phyloP scores from a whole-genome alignment of 345 rosid species.

The Arabis alpina region DNA sequence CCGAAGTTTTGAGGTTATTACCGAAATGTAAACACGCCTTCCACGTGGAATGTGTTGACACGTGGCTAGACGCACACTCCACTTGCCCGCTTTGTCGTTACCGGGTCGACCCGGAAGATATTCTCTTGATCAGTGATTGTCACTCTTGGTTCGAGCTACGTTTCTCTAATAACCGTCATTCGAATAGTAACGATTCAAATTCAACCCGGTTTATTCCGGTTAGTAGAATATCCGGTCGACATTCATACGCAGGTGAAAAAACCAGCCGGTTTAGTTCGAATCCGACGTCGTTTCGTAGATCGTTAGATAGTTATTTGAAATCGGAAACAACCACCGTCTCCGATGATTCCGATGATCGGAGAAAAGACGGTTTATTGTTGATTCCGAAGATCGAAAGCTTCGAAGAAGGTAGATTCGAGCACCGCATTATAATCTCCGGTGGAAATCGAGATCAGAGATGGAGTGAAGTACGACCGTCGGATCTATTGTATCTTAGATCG shows the following conservation, averaged over 20 bases:
- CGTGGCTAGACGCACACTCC: conserved; percentile 96
- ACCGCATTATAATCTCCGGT: conserved; percentile 70
- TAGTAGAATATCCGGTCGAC: conserved; percentile 66
- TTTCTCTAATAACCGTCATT: conserved; percentile 25
- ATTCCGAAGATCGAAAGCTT: conserved; percentile 36
- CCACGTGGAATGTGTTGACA: conserved; percentile 92
- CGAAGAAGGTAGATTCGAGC: conserved; percentile 61
- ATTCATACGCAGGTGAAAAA: conserved; percentile 71
- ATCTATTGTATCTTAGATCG: conserved; percentile 68
- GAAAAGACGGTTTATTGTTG: conserved; percentile 70
- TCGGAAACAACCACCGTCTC: conserved; percentile 19
- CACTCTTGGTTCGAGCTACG: conserved; percentile 38
- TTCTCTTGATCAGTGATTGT: conserved; percentile 59
- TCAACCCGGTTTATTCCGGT: conserved; percentile 21
- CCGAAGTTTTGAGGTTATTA: conserved; percentile 62
- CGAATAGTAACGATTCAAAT: conserved; percentile 15
- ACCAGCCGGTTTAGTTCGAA: conserved; percentile 11
- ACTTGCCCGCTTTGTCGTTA: conserved; percentile 94
- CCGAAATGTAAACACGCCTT: conserved; percentile 96
- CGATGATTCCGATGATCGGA: not conserved
- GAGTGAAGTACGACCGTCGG: conserved; percentile 80
- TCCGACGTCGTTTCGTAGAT: conserved; percentile 51
- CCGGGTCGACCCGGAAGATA: conserved; percentile 91
- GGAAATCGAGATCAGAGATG: conserved; percentile 54
- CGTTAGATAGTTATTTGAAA: conserved; percentile 54